Percentiles rank a stretch among this genome's conserved stretches.
These are phyloP conservation scores for Pseudodiploospora longispora DNA, from an alignment of 2,329 filamentous ascomycete genomes.

Conservation along the genomic window DNA sequence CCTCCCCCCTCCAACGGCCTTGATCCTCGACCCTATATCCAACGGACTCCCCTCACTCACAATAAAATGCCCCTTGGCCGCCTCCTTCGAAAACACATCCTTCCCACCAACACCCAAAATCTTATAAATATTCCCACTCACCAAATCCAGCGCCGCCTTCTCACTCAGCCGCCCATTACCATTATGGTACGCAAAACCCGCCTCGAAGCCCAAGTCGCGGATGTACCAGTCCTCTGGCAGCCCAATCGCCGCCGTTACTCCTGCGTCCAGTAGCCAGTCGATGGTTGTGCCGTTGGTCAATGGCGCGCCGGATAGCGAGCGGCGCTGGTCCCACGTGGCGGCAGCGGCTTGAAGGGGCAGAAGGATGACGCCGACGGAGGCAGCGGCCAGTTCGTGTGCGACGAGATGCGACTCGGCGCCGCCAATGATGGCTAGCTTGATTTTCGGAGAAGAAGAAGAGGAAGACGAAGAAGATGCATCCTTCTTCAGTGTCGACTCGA, in stretches of 20 bases:
- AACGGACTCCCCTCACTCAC: conserved; percentile 57
- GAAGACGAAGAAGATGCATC: background rate
- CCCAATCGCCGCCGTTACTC: conserved; percentile 50
- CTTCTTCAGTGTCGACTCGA: conserved; percentile 35
- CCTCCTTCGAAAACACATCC: conserved; percentile 13
- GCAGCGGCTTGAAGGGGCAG: conserved; percentile 50
- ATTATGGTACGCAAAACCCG: conserved; percentile 52
- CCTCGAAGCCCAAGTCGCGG: conserved; percentile 50
- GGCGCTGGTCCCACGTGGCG: conserved; percentile 51
- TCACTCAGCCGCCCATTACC: conserved; percentile 44
- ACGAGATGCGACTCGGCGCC: conserved; percentile 56
- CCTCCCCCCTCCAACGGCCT: conserved; percentile 37
- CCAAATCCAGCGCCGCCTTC: conserved; percentile 46
- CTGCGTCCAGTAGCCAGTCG: conserved; percentile 49
- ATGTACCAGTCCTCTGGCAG: conserved; percentile 56
- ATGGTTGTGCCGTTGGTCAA: conserved; percentile 57
- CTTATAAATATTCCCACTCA: conserved; percentile 48
- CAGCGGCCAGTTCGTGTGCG: conserved; percentile 47
- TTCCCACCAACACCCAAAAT: conserved; percentile 41
- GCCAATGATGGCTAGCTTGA: conserved; percentile 52
- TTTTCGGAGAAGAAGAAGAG: conserved; percentile 13
- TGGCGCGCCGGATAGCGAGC: conserved; percentile 55
- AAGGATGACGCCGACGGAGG: conserved; percentile 51
- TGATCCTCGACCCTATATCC: conserved; percentile 48
- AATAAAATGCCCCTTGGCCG: conserved; percentile 43